Base-by-base conservation (phyloP, 2,329 filamentous ascomycete genomes). In the Nothophaeocryptopus gaeumannii region DNA sequence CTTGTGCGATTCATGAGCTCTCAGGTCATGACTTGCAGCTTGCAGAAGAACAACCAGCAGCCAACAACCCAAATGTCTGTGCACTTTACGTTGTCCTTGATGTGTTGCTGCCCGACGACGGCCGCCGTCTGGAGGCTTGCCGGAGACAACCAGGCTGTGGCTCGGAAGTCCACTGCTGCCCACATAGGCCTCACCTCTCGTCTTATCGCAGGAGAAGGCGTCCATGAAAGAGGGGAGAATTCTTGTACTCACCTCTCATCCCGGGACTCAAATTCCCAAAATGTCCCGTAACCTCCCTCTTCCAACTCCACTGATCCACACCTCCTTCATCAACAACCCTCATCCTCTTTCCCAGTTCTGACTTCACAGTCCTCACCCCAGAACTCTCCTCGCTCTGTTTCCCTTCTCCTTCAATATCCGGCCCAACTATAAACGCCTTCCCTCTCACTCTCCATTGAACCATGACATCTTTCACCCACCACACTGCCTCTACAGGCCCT, bases 361-460 rank as follows among this genome's bases (percentile, higher is more conserved):
- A 78, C 69, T 83, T 82, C 39, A 85, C 79, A 9, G 79, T 79
- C 49, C 72, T 69, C 9, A 78, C 78, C 2, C 78, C 82, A 45
- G 74, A 78, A 54, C 72, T 78, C 63, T 76, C 74, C 15, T 63
- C 71, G 4, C 4, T 26, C 7, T 3, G 3, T 1, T 48, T 33
- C 7, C 75, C 72, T 7, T 70, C 67, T 1, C 69, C 73, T 62
- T 85, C 78, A 50, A 85, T 80, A 60, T 90, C 87, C 41, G 78
- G 75, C 7, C 82, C 88, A 30, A 97, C 74, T 4, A 96, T 73
- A 72, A 84, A 93, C 13, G 86, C 88, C 51, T 74, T 76, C 1
- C 92, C 92, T 40, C 84, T 82, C 31, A 97, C 69, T 51, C 92
- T 81, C 92, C 92, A 97, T 74, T 97, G 92, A 12, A 82, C 86